Percentiles rank a stretch among this genome's conserved stretches.
These are phyloP conservation scores for Paramyrothecium roridum DNA, from an alignment of 2,329 filamentous ascomycete species.

Conservation along the genomic window DNA sequence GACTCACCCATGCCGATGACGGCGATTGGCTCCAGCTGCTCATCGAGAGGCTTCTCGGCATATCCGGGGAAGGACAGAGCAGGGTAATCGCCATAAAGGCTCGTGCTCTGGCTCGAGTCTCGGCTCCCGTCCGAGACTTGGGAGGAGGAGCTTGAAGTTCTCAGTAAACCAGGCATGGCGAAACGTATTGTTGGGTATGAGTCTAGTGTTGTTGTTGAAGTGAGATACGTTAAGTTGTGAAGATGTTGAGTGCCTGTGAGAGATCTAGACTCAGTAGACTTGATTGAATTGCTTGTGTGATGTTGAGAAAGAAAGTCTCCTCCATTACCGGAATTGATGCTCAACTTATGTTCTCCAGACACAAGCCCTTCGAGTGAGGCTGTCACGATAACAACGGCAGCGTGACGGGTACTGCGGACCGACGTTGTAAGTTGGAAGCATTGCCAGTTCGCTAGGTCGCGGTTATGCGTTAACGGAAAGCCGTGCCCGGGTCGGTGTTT, in stretches of 20 bases:
- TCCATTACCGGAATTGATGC: not conserved
- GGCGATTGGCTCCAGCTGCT: slow-evolving; percentile 12
- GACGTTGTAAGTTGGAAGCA: too few species aligned
- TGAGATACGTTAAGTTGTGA: not conserved
- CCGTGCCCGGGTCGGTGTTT: too few species aligned
- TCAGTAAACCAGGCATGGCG: not conserved
- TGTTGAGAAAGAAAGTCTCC: not conserved
- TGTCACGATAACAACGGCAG: not conserved
- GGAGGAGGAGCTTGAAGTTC: not conserved
- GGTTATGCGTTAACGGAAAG: too few species aligned
- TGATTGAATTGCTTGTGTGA: not conserved
- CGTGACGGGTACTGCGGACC: too few species aligned
- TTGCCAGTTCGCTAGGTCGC: too few species aligned
- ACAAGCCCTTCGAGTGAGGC: not conserved
- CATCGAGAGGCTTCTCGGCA: slow-evolving; percentile 9
- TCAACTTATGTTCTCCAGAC: not conserved
- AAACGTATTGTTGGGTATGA: not conserved
- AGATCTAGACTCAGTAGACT: not conserved
- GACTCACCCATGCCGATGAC: slow-evolving; percentile 10
- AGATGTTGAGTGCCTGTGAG: not conserved
- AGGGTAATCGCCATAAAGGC: slow-evolving; percentile 1
- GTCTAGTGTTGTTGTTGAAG: not conserved
- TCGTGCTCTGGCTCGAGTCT: not conserved
- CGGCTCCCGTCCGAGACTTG: not conserved
- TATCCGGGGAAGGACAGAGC: slow-evolving; percentile 9